Conservation (phyloP, 2,329 filamentous ascomycete genomes). For the Periglandula ipomoeae region DNA sequence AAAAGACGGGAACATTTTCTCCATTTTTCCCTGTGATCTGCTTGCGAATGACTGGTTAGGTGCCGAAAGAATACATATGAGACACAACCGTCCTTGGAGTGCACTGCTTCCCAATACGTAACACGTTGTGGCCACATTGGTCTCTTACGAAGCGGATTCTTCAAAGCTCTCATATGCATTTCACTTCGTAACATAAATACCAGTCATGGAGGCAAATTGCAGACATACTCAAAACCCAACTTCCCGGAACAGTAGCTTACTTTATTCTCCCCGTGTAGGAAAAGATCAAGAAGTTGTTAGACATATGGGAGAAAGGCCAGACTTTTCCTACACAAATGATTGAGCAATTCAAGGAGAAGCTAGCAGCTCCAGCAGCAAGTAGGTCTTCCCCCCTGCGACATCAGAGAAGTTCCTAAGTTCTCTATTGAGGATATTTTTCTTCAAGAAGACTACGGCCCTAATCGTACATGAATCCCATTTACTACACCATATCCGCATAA, state of each 20-base stretch:
- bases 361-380: constrained; percentile 58
- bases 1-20: background rate
- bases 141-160: background rate
- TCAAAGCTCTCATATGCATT: background rate
- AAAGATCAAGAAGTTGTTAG: constrained; percentile 86
- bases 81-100: background rate
- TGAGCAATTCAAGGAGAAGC: constrained; percentile 69
- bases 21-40: constrained; percentile 2
- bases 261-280: constrained; percentile 55
- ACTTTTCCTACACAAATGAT: constrained; percentile 82
- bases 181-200: background rate
- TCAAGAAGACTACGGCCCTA: background rate
- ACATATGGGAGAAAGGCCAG: constrained; percentile 94
- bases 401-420: too few species aligned
- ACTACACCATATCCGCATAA: too few species aligned
- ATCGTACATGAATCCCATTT: too few species aligned
- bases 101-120: background rate
- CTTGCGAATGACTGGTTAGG: background rate
- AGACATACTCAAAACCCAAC: constrained; percentile 12
- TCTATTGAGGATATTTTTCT: background rate
- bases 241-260: constrained; percentile 28
- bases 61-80: background rate
- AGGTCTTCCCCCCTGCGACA: constrained; percentile 35
- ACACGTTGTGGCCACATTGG: background rate
- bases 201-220: constrained; percentile 15